Percentiles rank a stretch among this genome's conserved stretches.
These are phyloP conservation scores for Fusarium sp. DNA, from an alignment of 2,329 filamentous ascomycete species.

Conservation along the genomic window DNA sequence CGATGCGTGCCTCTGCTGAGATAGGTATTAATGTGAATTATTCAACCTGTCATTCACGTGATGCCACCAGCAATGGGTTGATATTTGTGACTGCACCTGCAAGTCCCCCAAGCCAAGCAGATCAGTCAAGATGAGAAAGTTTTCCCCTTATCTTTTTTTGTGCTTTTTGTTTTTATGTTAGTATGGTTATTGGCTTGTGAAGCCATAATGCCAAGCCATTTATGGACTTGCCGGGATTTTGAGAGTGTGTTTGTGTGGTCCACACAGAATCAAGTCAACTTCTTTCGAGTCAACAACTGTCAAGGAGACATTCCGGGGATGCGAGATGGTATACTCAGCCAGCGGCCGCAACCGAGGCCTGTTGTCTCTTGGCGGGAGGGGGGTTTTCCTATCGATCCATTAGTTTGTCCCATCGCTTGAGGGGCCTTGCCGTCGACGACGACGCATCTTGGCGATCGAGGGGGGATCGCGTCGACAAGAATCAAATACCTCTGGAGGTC, in stretches of 20 bases:
- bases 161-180: slow-evolving; percentile 34
- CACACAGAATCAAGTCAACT: slow-evolving; percentile 17
- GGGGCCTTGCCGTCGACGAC: slow-evolving; percentile 8
- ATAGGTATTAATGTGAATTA: slow-evolving; percentile 39
- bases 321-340: slow-evolving; percentile 46
- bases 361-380: slow-evolving; percentile 56
- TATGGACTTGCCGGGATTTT: slow-evolving; percentile 31
- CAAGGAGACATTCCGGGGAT: slow-evolving; percentile 18
- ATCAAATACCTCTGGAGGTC: slow-evolving; percentile 58
- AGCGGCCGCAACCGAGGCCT: slow-evolving; percentile 55
- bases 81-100: slow-evolving; percentile 22
- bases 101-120: slow-evolving; percentile 32
- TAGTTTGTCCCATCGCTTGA: slow-evolving; percentile 38
- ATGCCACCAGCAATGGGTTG: slow-evolving; percentile 30
- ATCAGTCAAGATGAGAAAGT: slow-evolving; percentile 18
- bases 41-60: slow-evolving; percentile 31
- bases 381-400: slow-evolving; percentile 50
- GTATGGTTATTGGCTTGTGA: slow-evolving; percentile 24
- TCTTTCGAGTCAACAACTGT: slow-evolving; percentile 19
- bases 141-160: neutral
- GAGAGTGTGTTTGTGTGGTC: slow-evolving; percentile 4
- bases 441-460: slow-evolving; percentile 24
- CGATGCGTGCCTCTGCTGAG: slow-evolving; percentile 23
- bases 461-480: slow-evolving; percentile 30
- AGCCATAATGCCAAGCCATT: slow-evolving; percentile 20